A percentile compares a stretch with the other conserved stretches of the same genome.
phyloP scores from a whole-genome alignment of 176 grass and related monocot genomes.

The Guadua angustifolia region DNA sequence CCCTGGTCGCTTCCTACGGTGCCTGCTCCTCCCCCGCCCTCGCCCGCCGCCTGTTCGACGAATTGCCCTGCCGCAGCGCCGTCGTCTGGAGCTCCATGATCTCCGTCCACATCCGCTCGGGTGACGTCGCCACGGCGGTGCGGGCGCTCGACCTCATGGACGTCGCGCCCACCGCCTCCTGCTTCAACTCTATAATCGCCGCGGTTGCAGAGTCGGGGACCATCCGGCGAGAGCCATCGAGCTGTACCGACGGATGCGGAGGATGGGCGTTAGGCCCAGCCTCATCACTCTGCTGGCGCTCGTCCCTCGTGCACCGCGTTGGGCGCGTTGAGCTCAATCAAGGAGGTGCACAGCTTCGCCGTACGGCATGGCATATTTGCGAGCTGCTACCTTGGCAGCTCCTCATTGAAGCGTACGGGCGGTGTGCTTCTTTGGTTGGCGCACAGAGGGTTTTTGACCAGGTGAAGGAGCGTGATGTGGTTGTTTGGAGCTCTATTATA shows the following conservation, averaged over 20 bases:
- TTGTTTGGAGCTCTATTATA: constrained; percentile 64
- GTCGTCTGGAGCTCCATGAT: constrained; percentile 74
- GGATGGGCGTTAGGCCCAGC: constrained; percentile 43
- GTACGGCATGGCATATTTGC: constrained; percentile 42
- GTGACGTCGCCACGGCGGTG: constrained; percentile 35
- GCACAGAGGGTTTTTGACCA: constrained; percentile 52
- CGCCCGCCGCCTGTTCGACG: constrained; percentile 71
- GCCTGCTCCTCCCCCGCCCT: constrained; percentile 1
- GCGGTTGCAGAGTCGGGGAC: constrained; percentile 41
- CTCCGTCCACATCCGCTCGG: constrained; percentile 48
- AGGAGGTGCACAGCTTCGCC: constrained; percentile 67
- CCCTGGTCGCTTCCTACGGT: constrained; percentile 58
- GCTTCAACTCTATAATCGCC: constrained; percentile 63
- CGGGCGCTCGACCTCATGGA: constrained; percentile 53
- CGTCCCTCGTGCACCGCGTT: constrained; percentile 31
- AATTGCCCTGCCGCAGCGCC: constrained; percentile 58
- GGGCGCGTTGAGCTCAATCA: constrained; percentile 49
- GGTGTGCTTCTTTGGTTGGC: constrained; percentile 44
- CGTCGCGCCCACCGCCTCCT: constrained; percentile 50
- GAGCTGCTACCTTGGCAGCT: constrained; percentile 55
- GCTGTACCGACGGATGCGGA: constrained; percentile 57
- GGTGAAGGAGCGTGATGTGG: constrained; percentile 58
- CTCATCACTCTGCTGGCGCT: constrained; percentile 62
- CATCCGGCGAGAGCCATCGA: constrained; percentile 45
- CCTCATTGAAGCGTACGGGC: constrained; percentile 70